Evolutionary conservation across 2,329 filamentous ascomycete species (phyloP).

Genomic region (Trichoderma harzianum): DNA sequence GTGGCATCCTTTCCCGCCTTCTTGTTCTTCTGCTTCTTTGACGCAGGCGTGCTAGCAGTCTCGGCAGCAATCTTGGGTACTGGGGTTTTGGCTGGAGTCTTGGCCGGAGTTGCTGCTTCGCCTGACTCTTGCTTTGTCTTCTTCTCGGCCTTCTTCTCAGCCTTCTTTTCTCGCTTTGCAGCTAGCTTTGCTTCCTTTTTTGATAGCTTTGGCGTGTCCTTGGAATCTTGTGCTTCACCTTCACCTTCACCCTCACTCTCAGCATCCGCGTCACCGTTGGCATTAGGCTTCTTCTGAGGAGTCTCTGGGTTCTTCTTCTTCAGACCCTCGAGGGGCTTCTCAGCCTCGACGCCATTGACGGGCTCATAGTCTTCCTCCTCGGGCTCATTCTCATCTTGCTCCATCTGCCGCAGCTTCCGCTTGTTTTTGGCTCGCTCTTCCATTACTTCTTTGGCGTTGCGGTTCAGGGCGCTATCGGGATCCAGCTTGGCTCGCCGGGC

Average conservation of each 20-base stretch:
- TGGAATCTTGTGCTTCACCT: conserved; percentile 24
- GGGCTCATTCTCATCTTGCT: conserved; percentile 43
- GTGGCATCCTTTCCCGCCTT: conserved; percentile 22
- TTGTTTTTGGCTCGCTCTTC: conserved; percentile 76
- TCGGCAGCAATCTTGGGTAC: conserved; percentile 17
- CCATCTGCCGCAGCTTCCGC: conserved; percentile 69
- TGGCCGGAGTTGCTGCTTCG: conserved; percentile 11
- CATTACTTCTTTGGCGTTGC: conserved; percentile 86
- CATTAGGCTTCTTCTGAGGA: conserved; percentile 54
- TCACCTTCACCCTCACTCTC: conserved; percentile 22
- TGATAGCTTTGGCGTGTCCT: conserved; percentile 45
- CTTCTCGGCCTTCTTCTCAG: conserved; percentile 32
- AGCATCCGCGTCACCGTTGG: neutral
- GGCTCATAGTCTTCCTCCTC: conserved; percentile 43
- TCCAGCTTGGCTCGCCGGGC: conserved; percentile 87
- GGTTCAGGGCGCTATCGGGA: conserved; percentile 76
- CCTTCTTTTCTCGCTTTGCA: conserved; percentile 44
- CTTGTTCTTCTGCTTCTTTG: conserved; percentile 29
- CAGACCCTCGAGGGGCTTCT: conserved; percentile 63
- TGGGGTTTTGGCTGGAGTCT: conserved; percentile 11
- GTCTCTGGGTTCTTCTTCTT: conserved; percentile 46
- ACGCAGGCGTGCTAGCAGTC: conserved; percentile 22
- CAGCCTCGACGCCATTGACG: conserved; percentile 54
- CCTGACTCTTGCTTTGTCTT: conserved; percentile 24
- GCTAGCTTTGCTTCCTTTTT: conserved; percentile 54